phyloP scores from a whole-genome alignment of 2,329 filamentous ascomycete genomes.

The Trichoderma simmonsii region DNA sequence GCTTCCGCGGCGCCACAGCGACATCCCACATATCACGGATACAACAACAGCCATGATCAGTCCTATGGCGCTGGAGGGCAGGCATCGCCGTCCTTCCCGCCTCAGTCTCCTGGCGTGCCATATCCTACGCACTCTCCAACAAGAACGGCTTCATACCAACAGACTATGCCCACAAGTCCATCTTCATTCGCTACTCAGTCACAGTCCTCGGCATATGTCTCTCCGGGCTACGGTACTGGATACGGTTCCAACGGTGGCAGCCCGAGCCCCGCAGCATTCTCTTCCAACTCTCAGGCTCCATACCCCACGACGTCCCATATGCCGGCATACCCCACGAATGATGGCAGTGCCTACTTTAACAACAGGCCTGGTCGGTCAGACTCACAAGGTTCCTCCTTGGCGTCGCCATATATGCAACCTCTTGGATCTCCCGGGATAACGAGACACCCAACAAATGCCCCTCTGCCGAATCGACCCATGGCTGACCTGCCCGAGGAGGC shows the following conservation, averaged over 20 bases:
- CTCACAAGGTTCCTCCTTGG: conserved; percentile 47
- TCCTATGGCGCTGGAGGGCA: conserved; percentile 27
- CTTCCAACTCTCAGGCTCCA: conserved; percentile 42
- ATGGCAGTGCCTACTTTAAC: conserved; percentile 45
- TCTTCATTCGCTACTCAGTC: conserved; percentile 28
- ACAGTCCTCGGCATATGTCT: conserved; percentile 37
- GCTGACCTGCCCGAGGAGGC: conserved; percentile 44
- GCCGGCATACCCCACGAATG: conserved; percentile 47
- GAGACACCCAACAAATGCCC: conserved; percentile 58
- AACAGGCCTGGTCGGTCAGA: conserved; percentile 46
- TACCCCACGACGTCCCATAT: conserved; percentile 54
- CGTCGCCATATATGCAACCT: conserved; percentile 42
- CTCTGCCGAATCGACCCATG: conserved; percentile 53
- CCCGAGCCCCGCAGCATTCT: conserved; percentile 35
- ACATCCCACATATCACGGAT: conserved; percentile 49
- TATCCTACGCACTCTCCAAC: conserved; percentile 32
- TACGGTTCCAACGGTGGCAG: conserved; percentile 41
- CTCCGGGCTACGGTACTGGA: conserved; percentile 30
- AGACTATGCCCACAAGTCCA: conserved; percentile 37
- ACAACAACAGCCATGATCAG: conserved; percentile 41
- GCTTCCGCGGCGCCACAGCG: conserved; percentile 50
- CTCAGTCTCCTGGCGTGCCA: conserved; percentile 38
- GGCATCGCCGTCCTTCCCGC: conserved; percentile 34
- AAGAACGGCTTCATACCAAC: conserved; percentile 40
- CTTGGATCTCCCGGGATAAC: conserved; percentile 47